A percentile compares a stretch with the other conserved stretches of the same genome.
phyloP scores from a whole-genome alignment of 2,329 filamentous ascomycete species.

The Fusarium decemcellulare region DNA sequence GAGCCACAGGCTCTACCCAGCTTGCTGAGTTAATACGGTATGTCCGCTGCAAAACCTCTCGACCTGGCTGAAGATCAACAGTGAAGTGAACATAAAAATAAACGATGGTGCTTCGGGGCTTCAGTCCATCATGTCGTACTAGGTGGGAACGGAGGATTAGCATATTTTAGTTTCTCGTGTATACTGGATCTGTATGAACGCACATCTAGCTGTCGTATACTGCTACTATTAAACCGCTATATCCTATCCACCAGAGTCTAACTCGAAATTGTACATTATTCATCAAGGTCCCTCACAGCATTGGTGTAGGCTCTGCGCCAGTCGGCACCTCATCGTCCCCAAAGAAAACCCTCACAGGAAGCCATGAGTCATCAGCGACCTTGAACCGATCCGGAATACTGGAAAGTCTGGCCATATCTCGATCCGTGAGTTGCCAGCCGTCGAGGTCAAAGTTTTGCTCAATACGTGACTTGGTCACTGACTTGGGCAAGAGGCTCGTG shows the following conservation, averaged over 20 bases:
- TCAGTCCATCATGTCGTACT: not conserved
- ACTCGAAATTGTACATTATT: too few relatives aligned
- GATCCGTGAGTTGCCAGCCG: not conserved
- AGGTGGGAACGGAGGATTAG: not conserved
- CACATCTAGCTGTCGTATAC: not conserved
- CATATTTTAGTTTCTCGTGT: not conserved
- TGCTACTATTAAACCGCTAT: not conserved
- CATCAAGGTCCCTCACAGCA: not conserved
- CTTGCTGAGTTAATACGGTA: too few relatives aligned
- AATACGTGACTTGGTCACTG: not conserved
- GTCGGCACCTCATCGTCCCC: not conserved
- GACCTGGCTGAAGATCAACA: too few relatives aligned
- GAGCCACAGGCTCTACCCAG: too few relatives aligned
- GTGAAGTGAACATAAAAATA: too few relatives aligned
- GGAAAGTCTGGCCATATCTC: not conserved
- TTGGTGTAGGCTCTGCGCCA: not conserved
- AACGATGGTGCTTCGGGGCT: too few relatives aligned
- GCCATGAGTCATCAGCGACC: constrained; percentile 10
- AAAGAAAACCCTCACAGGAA: constrained; percentile 9
- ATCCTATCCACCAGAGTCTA: too few relatives aligned
- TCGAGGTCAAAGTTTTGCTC: not conserved
- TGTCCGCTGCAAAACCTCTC: too few relatives aligned
- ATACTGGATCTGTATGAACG: not conserved
- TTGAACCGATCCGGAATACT: constrained; percentile 5
- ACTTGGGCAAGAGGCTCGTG: constrained; percentile 7